Evolutionary conservation across 208 protist species (phyloP).

Genomic region (Wallacemonas sp.): DNA sequence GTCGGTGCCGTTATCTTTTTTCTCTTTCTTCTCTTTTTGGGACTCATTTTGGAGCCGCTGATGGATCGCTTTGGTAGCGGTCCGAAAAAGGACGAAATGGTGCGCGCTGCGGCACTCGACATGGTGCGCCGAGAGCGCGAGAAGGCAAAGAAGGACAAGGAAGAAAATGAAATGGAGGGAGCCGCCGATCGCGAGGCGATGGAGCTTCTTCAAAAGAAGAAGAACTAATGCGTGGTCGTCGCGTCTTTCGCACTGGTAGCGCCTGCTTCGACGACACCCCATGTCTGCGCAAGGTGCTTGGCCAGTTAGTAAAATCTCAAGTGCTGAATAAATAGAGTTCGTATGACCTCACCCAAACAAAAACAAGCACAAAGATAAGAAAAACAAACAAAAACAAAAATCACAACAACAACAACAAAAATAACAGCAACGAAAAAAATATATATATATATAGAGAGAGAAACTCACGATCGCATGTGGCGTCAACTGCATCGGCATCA

Average conservation of each 20-base stretch:
- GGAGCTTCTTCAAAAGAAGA: conserved; percentile 32
- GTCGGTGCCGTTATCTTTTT: conserved; percentile 63
- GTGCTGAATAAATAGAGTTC: no score
- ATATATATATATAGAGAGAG: neutral
- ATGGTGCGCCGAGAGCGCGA: conserved; percentile 14
- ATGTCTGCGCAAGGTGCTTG: no score
- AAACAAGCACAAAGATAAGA: neutral
- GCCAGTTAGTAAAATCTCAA: no score
- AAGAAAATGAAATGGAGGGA: neutral
- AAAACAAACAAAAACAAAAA: conserved; percentile 14
- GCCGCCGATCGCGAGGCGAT: conserved; percentile 8
- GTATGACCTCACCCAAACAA: neutral
- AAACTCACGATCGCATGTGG: no score
- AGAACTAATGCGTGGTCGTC: no score
- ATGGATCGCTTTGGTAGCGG: conserved; percentile 27
- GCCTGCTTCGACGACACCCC: neutral
- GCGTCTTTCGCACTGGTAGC: no score
- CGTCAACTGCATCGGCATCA: no score
- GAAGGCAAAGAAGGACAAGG: conserved; percentile 24
- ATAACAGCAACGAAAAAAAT: neutral
- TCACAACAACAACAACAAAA: neutral
- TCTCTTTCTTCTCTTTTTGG: conserved; percentile 54
- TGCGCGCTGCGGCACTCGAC: conserved; percentile 10
- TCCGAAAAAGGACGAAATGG: neutral
- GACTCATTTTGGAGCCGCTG: conserved; percentile 61